Evolutionary conservation across 768 basidiomycete genomes (phyloP), one percentile per base, ranked within the genome.

Genomic region (Calocera viscosa): DNA sequence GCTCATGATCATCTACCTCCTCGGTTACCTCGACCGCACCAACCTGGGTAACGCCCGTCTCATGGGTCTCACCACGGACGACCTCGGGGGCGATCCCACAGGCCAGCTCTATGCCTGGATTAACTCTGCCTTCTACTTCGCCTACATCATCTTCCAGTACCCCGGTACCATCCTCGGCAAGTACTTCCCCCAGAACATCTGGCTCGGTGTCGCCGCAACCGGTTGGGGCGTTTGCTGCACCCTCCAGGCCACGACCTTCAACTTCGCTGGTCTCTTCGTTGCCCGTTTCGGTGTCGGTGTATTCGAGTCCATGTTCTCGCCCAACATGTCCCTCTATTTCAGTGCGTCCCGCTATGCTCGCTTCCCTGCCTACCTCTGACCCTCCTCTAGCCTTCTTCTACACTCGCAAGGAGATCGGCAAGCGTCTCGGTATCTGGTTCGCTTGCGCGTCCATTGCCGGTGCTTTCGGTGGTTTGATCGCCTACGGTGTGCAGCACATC

Each of bases 401-500:
- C 72, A 91, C 89, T 0, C 87, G 83, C 71, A 70, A 79, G 2
- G 89, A 91, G 72, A 80, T 91, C 70, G 89, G 89, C 32, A 75
- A 88, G 63, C 83, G 89, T 49, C 82, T 87, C 82, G 88, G 87
- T 1, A 84, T 88, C 71, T 90, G 88, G 87, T 91, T 90, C 68
- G 87, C 87, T 10, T 91, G 90, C 72, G 89, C 90, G 2, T 89
- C 90, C 1, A 83, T 90, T 2, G 88, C 90, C 2, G 90, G 90
- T 26, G 90, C 90, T 3, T 91, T 91, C 68, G 89, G 89, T 16
- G 90, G 90, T n/a, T 76, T 91, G 49, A 83, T 92, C 43, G 89
- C 90, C 1, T 91, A 88, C 69, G 90, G 89, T 1, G 79, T 91
- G 11, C 87, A 89, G 70, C 82, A 89, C 72, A 74, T 87, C 33